Evolutionary conservation across 192 early-diverging fungal genomes (phyloP).

Genomic region (Funneliformis mosseae): DNA sequence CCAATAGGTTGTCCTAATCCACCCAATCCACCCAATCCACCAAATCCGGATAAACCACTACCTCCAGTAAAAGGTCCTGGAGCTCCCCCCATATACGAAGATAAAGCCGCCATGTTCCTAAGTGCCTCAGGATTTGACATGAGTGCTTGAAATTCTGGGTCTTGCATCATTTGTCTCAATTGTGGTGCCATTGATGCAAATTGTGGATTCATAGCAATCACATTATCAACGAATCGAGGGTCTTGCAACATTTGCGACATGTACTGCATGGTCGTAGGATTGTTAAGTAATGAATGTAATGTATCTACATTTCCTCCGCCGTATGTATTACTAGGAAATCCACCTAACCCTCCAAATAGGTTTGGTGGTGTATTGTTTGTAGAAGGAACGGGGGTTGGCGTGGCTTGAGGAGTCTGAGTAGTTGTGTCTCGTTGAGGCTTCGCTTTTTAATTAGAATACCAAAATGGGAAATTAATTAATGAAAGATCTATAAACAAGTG

Average conservation of each 20-base stretch:
- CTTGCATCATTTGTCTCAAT: conserved; percentile 82
- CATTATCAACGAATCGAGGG: conserved; percentile 82
- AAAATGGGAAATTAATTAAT: not conserved
- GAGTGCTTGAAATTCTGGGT: conserved; percentile 78
- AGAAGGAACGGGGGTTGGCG: conserved; percentile 2
- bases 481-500: too few relatives aligned
- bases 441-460: not conserved
- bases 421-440: not conserved
- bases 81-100: conserved; percentile 39
- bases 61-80: conserved; percentile 26
- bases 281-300: conserved; percentile 64
- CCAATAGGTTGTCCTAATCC: conserved; percentile 17
- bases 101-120: conserved; percentile 72
- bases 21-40: conserved; percentile 30
- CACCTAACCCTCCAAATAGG: conserved; percentile 48
- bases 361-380: conserved; percentile 23
- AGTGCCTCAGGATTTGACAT: conserved; percentile 84
- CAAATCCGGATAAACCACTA: conserved; percentile 10
- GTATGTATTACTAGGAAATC: conserved; percentile 58
- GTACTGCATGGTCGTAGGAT: conserved; percentile 82
- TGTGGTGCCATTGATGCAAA: conserved; percentile 81
- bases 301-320: conserved; percentile 64
- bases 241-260: conserved; percentile 83
- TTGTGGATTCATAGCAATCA: conserved; percentile 83
- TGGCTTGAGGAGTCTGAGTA: conserved; percentile 25